A percentile compares a stretch with the other conserved stretches of the same genome.
These are phyloP conservation scores for Mycena galopus DNA, from an alignment of 768 basidiomycete species.

Conservation along the genomic window DNA sequence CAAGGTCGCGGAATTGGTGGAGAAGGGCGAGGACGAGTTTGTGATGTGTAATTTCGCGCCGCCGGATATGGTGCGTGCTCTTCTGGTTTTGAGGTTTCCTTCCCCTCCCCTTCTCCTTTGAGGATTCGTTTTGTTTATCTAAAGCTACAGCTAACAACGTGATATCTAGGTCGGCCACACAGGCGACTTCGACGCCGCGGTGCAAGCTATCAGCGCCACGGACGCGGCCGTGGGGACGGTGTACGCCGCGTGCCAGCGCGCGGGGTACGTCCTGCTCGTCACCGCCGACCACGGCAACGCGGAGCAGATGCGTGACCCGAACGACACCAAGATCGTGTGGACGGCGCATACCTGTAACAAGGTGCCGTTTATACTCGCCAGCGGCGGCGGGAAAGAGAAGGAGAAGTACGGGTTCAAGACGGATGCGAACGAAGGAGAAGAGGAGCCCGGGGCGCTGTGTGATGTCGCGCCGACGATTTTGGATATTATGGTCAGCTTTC, in stretches of 20 bases:
- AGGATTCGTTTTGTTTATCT: too few relatives aligned
- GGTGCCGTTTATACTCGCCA: too few relatives aligned
- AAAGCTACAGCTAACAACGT: too few relatives aligned
- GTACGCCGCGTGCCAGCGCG: conserved; percentile 85
- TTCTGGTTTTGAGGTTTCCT: too few relatives aligned
- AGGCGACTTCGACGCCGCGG: conserved; percentile 91
- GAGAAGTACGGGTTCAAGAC: conserved; percentile 85
- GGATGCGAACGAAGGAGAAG: conserved; percentile 60
- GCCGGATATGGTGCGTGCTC: too few relatives aligned
- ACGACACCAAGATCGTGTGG: too few relatives aligned
- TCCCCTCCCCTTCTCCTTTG: too few relatives aligned
- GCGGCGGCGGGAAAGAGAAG: conserved; percentile 94
- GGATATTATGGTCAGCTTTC: conserved; percentile 73
- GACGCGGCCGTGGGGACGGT: conserved; percentile 91
- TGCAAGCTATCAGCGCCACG: conserved; percentile 86
- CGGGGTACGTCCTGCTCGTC: conserved; percentile 88
- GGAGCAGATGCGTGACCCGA: conserved; percentile 90
- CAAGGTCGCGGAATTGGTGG: too few relatives aligned
- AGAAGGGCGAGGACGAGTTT: too few relatives aligned
- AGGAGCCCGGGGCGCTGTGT: conserved; percentile 72
- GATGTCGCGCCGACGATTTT: conserved; percentile 94
- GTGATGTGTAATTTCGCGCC: too few relatives aligned
- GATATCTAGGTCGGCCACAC: conserved; percentile 96
- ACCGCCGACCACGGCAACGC: conserved; percentile 98
- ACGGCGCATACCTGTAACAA: too few relatives aligned